phyloP scores from a whole-genome alignment of 495 filamentous ascomycete species.

The Tuber melanosporum region DNA sequence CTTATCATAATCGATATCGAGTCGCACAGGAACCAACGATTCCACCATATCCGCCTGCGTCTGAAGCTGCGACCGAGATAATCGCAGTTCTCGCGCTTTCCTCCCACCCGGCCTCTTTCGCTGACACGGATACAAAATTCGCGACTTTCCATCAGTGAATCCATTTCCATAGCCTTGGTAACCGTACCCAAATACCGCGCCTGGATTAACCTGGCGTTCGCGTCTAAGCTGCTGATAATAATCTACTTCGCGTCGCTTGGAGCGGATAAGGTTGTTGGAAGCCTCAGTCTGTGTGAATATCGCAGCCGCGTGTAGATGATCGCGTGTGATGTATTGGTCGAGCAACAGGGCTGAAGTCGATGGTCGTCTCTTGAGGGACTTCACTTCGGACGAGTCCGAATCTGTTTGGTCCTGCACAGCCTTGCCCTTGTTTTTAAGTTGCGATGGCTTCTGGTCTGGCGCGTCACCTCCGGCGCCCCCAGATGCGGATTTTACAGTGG shows the following conservation, averaged over 20 bases:
- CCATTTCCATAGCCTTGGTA: constrained; percentile 88
- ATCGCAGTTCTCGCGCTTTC: constrained; percentile 61
- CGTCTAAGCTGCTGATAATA: constrained; percentile 48
- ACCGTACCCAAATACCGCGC: constrained; percentile 65
- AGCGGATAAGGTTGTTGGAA: constrained; percentile 38
- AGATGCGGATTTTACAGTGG: constrained; percentile 27
- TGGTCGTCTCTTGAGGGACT: constrained; percentile 35
- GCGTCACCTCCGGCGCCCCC: constrained; percentile 20
- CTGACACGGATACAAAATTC: constrained; percentile 66
- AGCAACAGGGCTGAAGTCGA: constrained; percentile 45
- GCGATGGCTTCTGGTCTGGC: constrained; percentile 24
- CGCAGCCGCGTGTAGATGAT: constrained; percentile 61
- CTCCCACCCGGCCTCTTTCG: constrained; percentile 67
- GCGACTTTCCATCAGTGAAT: constrained; percentile 57
- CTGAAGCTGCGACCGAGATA: constrained; percentile 68
- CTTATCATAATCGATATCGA: constrained; percentile 94
- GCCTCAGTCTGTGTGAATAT: constrained; percentile 45
- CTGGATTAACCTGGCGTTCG: constrained; percentile 53
- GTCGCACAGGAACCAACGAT: constrained; percentile 78
- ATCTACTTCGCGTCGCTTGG: constrained; percentile 52
- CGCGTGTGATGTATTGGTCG: constrained; percentile 70
- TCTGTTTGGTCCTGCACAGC: constrained; percentile 22
- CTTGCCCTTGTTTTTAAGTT: constrained; percentile 24
- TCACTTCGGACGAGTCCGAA: constrained; percentile 28
- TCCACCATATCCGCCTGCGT: constrained; percentile 83